Evolutionary conservation across 2,329 filamentous ascomycete species (phyloP).

Genomic region (Lecanicillium sp.): DNA sequence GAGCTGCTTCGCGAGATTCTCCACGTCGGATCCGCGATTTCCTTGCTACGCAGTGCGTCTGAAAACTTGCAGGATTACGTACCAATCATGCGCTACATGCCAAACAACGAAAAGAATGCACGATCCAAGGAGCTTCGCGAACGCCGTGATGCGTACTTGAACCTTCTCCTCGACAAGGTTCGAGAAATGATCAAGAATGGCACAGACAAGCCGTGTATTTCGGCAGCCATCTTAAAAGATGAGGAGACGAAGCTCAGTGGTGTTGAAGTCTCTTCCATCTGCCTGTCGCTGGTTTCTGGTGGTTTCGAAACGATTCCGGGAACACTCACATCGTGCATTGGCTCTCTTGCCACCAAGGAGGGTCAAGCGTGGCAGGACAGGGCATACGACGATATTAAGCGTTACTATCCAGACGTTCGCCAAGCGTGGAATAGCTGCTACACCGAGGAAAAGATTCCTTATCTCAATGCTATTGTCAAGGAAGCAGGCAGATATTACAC

Average conservation of each 20-base stretch:
- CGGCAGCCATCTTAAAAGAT: slow-evolving; percentile 45
- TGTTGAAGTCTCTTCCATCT: slow-evolving; percentile 46
- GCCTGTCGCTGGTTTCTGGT: slow-evolving; percentile 42
- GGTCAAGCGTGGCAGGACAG: slow-evolving; percentile 44
- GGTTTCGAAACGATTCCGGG: slow-evolving; percentile 48
- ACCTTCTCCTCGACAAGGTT: slow-evolving; percentile 40
- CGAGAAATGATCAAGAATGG: slow-evolving; percentile 41
- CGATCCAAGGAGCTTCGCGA: slow-evolving; percentile 37
- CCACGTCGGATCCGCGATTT: slow-evolving; percentile 43
- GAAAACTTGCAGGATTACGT: slow-evolving; percentile 49
- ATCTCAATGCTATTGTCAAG: slow-evolving; percentile 39
- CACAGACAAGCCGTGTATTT: slow-evolving; percentile 46
- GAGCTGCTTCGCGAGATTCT: slow-evolving; percentile 43
- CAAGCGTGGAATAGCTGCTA: slow-evolving; percentile 38
- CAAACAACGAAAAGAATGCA: slow-evolving; percentile 42
- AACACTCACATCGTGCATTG: slow-evolving; percentile 43
- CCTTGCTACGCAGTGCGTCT: slow-evolving; percentile 38
- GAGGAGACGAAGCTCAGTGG: slow-evolving; percentile 43
- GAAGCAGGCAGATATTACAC: slow-evolving; percentile 47
- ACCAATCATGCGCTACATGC: slow-evolving; percentile 39
- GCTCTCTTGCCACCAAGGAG: slow-evolving; percentile 37
- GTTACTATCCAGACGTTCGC: slow-evolving; percentile 34
- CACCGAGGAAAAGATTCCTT: slow-evolving; percentile 39
- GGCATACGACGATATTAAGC: slow-evolving; percentile 43
- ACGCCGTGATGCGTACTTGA: slow-evolving; percentile 40